phyloP scores from a whole-genome alignment of 495 filamentous ascomycete genomes.

The Baudoinia panamericana region DNA sequence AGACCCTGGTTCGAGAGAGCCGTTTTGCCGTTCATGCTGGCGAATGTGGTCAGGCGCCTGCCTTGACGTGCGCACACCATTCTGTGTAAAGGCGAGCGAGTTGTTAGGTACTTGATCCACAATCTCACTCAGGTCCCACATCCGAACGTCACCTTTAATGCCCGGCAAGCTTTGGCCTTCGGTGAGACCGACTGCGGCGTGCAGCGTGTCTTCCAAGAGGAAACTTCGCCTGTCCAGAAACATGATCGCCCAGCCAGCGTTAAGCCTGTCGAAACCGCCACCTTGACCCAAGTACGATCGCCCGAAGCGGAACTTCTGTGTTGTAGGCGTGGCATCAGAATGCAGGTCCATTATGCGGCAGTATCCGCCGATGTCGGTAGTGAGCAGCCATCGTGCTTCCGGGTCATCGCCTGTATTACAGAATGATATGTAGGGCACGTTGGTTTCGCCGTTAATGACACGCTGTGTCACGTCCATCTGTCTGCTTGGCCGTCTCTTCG shows the following conservation, averaged over 20 bases:
- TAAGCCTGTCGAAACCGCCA: conserved; percentile 5
- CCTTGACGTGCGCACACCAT: background rate
- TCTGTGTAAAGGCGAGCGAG: conserved; percentile 4
- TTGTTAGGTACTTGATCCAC: conserved; percentile 7
- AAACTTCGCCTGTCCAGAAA: conserved; percentile 29
- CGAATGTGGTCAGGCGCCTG: background rate
- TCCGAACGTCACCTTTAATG: background rate
- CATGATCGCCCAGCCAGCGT: conserved; percentile 26
- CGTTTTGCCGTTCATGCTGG: background rate
- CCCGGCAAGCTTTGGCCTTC: conserved; percentile 3
- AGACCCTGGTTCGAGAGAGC: background rate
- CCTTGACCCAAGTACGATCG: background rate
- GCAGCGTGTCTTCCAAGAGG: background rate
- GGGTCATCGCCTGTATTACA: conserved; percentile 48
- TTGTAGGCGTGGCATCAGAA: conserved; percentile 15
- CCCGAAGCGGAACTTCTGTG: conserved; percentile 17
- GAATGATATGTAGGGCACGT: conserved; percentile 73
- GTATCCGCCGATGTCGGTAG: conserved; percentile 57
- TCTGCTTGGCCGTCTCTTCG: no score
- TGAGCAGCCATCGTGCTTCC: conserved; percentile 56
- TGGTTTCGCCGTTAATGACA: conserved; percentile 39
- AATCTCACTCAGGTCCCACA: conserved; percentile 16
- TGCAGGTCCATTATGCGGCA: conserved; percentile 57
- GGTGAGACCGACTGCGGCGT: conserved; percentile 5
- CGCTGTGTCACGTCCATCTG: conserved; percentile 24